A percentile compares a stretch with the other conserved stretches of the same genome.
Conservation (phyloP, 2,329 filamentous ascomycete genomes). For the Fusarium bactridioides region DNA sequence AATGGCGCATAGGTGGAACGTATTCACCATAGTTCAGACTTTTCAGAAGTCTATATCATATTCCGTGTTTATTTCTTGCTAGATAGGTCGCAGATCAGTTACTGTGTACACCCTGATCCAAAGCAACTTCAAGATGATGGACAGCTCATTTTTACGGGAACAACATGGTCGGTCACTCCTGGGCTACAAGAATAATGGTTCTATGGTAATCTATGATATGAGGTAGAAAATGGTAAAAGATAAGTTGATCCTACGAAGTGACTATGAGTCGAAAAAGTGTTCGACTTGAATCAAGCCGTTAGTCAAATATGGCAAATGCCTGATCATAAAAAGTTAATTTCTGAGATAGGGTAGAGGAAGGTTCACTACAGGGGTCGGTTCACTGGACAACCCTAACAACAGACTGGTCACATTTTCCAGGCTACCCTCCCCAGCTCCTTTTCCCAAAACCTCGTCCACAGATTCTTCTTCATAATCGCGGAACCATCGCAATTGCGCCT, state of each 20-base stretch:
- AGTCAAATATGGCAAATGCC: not conserved
- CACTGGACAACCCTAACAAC: too few species aligned
- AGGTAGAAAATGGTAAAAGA: too few species aligned
- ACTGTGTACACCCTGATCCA: not conserved
- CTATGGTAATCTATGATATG: not conserved
- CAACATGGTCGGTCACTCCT: not conserved
- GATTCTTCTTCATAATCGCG: not conserved
- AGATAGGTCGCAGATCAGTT: not conserved
- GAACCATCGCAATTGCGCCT: too few species aligned
- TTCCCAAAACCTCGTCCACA: not conserved
- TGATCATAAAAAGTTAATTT: too few species aligned
- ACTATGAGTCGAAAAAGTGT: not conserved
- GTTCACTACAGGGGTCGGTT: too few species aligned
- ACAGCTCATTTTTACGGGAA: not conserved
- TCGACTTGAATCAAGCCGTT: not conserved
- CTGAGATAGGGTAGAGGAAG: too few species aligned
- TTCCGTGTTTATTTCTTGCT: constrained; percentile 2
- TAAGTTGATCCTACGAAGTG: not conserved
- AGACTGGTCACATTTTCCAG: too few species aligned
- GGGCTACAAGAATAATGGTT: not conserved
- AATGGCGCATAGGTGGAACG: not conserved
- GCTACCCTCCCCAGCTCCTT: not conserved
- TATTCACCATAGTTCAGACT: not conserved
- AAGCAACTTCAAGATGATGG: not conserved
- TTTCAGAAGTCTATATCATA: not conserved